Base-by-base conservation (phyloP, 768 basidiomycete genomes). In the Agaricus blazei region DNA sequence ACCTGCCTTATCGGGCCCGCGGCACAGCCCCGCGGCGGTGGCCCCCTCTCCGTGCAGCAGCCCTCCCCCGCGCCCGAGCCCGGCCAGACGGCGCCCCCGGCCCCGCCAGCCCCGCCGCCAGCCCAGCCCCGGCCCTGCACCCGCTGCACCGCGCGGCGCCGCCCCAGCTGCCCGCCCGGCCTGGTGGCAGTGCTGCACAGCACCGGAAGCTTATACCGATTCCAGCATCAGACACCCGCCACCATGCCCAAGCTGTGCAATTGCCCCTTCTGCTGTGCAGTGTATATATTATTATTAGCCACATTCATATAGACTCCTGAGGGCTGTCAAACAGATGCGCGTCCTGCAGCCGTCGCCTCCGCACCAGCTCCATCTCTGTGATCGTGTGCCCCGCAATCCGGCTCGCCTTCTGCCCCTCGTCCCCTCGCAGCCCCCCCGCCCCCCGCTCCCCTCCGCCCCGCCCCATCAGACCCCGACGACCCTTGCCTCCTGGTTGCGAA, bases 341-440 rank as follows among this genome's bases (percentile, higher is more conserved):
- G 60, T 89, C 87, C 51, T 94, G 73, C 66, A 94, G 66, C 63
- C 92, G 80, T 51, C 88, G 80, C 62, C 93, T 77, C 62, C 85
- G 72, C 77, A 94, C 86, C 66, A 93, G 67, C 68, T 90, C 90
- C 19, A 74, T 79, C 68, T 92, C 89, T n/a, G 80, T 78, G 54
- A 90, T 90, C 41, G 82, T 84, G 59, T 85, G 83, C 15, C 87
- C 85, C 12, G 78, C 70, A 69, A 77, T 61, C 61, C 81, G 67
- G 34, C 54, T 55, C 9, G n/a, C 43, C 43, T 68, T 68, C 28
- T 69, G 59, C 58, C 57, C 42, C 58, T 67, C 67, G n/a, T 63
- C 64, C 9, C 58, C 46, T 45, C 60, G 62, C 46, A 45, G 51
- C 31, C 24, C 52, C 34, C 54, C 47, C 48, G 36, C 14, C 11